A percentile compares a stretch with the other conserved stretches of the same genome.
These are phyloP conservation scores for Rhynchosporium secalis DNA, from an alignment of 2,329 filamentous ascomycete genomes.

Conservation along the genomic window DNA sequence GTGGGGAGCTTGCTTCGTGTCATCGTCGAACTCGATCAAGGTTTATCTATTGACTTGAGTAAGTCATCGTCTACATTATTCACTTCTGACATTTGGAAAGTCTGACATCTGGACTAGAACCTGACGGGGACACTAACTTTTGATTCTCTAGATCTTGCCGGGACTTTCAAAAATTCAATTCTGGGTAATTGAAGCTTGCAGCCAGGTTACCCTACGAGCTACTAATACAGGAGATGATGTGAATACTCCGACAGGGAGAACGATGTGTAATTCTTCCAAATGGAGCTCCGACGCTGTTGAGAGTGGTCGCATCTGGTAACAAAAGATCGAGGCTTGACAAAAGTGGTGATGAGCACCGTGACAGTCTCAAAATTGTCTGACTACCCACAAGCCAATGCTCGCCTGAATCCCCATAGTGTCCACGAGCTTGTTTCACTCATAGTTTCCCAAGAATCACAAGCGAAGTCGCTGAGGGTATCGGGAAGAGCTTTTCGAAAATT, in stretches of 20 bases:
- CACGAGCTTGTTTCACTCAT: conserved; percentile 15
- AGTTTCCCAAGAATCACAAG: conserved; percentile 20
- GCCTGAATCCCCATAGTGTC: not conserved
- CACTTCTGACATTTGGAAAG: not conserved
- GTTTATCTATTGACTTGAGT: conserved; percentile 42
- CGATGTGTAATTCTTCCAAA: conserved; percentile 35
- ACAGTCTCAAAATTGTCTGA: conserved; percentile 28
- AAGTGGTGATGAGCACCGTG: conserved; percentile 37
- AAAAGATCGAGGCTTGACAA: conserved; percentile 37
- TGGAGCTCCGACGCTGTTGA: conserved; percentile 42
- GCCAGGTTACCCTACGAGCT: conserved; percentile 29
- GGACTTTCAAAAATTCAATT: conserved; percentile 34
- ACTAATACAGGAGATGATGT: conserved; percentile 36
- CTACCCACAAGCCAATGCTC: conserved; percentile 24
- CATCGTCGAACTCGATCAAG: conserved; percentile 45
- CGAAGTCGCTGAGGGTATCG: conserved; percentile 15
- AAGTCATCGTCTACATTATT: conserved; percentile 2
- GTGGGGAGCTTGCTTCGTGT: conserved; percentile 44
- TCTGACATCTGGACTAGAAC: conserved; percentile 25
- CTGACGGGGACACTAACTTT: conserved; percentile 40
- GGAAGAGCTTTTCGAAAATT: conserved; percentile 25
- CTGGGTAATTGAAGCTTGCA: conserved; percentile 32
- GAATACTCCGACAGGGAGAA: conserved; percentile 39
- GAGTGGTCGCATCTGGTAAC: conserved; percentile 36
- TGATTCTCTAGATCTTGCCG: conserved; percentile 38